Percentiles rank a stretch among this genome's conserved stretches.
Conservation (phyloP, 768 basidiomycete genomes). For the Russula emetica region DNA sequence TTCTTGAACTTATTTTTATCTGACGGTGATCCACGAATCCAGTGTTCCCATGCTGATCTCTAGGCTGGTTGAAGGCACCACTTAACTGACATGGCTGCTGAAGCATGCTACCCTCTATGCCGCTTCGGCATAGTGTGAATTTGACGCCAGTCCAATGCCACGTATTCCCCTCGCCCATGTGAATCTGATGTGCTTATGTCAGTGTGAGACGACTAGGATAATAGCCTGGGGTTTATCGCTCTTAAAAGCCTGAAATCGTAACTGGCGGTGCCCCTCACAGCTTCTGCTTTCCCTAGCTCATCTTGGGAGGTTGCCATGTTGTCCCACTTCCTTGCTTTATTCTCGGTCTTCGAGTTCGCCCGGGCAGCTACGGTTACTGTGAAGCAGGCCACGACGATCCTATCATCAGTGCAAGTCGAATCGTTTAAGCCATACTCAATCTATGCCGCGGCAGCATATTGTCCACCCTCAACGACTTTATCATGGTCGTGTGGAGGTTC, state of each 20-base stretch:
- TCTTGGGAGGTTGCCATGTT: conserved; percentile 2
- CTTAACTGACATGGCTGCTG: neutral
- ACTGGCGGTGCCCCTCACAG: neutral
- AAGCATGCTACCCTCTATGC: neutral
- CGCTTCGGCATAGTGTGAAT: neutral
- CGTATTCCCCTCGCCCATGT: neutral
- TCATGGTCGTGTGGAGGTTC: conserved; percentile 52
- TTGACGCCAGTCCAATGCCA: neutral
- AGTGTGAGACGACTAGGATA: neutral
- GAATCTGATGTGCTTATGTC: neutral
- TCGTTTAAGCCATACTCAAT: conserved; percentile 46
- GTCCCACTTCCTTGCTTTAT: neutral
- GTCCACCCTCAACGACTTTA: conserved; percentile 40
- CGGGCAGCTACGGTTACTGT: neutral
- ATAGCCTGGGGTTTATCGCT: neutral
- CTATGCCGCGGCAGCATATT: conserved; percentile 52
- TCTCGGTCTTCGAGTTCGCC: conserved; percentile 3
- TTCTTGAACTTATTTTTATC: neutral
- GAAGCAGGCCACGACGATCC: neutral
- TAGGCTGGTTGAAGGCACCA: neutral
- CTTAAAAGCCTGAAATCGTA: neutral
- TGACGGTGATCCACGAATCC: neutral
- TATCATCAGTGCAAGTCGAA: conserved; percentile 35
- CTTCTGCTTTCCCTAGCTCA: neutral
- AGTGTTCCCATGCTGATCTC: neutral